These are phyloP conservation scores for Medicago ruthenica DNA, from an alignment of 306 rosid species.

Conservation along the genomic window DNA sequence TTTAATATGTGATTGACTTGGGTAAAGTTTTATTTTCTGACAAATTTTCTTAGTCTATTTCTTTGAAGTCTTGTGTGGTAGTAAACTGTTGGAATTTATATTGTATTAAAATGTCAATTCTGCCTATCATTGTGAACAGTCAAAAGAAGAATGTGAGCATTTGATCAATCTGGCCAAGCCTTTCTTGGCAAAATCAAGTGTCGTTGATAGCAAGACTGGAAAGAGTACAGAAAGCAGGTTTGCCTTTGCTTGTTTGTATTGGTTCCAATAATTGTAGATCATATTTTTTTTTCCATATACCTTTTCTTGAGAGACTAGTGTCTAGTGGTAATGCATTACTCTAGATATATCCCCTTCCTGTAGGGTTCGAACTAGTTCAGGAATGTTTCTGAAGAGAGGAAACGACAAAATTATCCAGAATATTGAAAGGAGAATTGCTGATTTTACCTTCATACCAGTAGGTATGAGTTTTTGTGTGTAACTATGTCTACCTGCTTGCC, in stretches of 20 bases:
- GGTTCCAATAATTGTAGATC: constrained; percentile 6
- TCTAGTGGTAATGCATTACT: constrained; percentile 25
- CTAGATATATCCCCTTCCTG: constrained; percentile 39
- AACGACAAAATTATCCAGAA: constrained; percentile 63
- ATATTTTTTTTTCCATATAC: background rate
- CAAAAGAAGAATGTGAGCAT: constrained; percentile 89
- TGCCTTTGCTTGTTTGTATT: constrained; percentile 33
- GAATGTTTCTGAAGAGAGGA: constrained; percentile 87
- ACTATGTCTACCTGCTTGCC: constrained; percentile 29
- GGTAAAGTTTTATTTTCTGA: no score
- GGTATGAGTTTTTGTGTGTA: constrained; percentile 56
- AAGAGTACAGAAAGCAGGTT: constrained; percentile 85
- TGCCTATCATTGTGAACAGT: constrained; percentile 62
- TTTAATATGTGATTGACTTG: no score
- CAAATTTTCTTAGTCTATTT: constrained; percentile 4
- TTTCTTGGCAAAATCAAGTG: constrained; percentile 74
- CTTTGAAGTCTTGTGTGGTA: background rate
- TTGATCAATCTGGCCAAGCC: constrained; percentile 82
- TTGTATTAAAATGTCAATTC: constrained; percentile 38
- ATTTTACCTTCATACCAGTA: constrained; percentile 82
- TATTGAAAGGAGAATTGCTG: constrained; percentile 89
- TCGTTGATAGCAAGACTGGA: constrained; percentile 84
- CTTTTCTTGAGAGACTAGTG: constrained; percentile 10
- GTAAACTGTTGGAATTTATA: constrained; percentile 28
- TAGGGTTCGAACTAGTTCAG: constrained; percentile 96